Base-by-base conservation (phyloP, 306 rosid genomes). In the cucumber (Cucumis sativus) region DNA sequence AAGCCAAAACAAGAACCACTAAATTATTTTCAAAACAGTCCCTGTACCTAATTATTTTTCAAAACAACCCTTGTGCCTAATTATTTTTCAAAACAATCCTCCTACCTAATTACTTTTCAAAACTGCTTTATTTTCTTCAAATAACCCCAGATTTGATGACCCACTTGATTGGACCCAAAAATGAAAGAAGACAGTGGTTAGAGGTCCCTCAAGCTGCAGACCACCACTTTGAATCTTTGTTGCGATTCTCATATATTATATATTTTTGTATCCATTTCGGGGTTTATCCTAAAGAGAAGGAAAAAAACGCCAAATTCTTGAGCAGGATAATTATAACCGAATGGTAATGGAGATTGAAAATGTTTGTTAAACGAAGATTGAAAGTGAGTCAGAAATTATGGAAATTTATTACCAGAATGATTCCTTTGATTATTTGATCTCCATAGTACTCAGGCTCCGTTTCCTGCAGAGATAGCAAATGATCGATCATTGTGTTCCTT, bases 401-500 rank as follows among this genome's bases (percentile, higher is more conserved):
- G 35, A 69, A 15, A 82, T 80, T 33, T 89, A 83, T 80, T 33
- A 91, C 96, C 91, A 86, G 60, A 15, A 89, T 68, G 18, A 83
- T 80, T 7, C 91, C 96, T 76, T 91, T 89, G 84, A 91, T 91
- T 8, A 85, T 84, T 78, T 86, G 81, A 40, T 91, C 93, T 5
- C 86, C 86, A 70, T 91, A 91, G 74, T 83, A 84, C 14, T 86
- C 87, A 2, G 96, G 91, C 7, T 89, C 81, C 12, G 88, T 76
- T 10, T 89, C 79, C 10, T 89, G 93, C 9, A 69, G 76, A 12
- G 80, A 72, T 16, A 91, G 93, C 20, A 91, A 37, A 45, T 87
- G 93, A 13, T 78, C 85, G 3, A 91, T 87, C 90, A 89, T 73
- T 1, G 90, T 87, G 23, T 83, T 79, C 14, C 80, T 62, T 39